Evolutionary conservation across 345 rosid species (phyloP).

Genomic region (Turnera subulata): DNA sequence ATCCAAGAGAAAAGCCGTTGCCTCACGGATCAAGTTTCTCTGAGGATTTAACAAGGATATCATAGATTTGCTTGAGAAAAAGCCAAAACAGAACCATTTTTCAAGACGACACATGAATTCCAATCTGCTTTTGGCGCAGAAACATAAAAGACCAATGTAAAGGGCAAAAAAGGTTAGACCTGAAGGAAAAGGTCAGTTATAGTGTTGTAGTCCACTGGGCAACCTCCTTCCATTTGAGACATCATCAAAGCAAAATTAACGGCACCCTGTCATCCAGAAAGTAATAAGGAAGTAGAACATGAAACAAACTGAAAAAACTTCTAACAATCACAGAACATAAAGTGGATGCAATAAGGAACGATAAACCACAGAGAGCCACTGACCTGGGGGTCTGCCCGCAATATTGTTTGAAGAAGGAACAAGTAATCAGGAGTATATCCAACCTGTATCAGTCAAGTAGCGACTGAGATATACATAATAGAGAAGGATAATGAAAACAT

Average conservation of each 20-base stretch:
- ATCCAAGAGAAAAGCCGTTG: constrained; percentile 90
- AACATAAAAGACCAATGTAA: not conserved
- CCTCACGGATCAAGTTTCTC: constrained; percentile 95
- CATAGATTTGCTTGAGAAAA: too few relatives aligned
- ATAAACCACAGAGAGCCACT: not conserved
- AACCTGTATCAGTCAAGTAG: constrained; percentile 44
- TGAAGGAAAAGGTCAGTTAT: constrained; percentile 97
- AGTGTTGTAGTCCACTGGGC: constrained; percentile 88
- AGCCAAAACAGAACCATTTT: too few relatives aligned
- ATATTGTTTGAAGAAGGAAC: constrained; percentile 95
- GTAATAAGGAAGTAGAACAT: not conserved
- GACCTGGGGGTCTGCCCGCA: constrained; percentile 96
- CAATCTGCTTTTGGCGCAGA: too few relatives aligned
- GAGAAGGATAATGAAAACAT: not conserved
- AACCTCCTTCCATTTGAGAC: constrained; percentile 99
- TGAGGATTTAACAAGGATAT: constrained; percentile 15
- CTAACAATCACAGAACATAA: not conserved
- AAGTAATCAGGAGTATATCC: constrained; percentile 92
- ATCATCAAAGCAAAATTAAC: constrained; percentile 95
- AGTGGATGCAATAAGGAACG: not conserved
- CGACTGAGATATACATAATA: not conserved
- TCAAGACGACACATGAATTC: too few relatives aligned
- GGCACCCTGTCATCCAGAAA: constrained; percentile 62
- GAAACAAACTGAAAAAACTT: not conserved
- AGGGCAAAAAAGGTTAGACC: constrained; percentile 40